Evolutionary conservation across 2,329 filamentous ascomycete genomes (phyloP).

Genomic region (Claviceps arundinis): DNA sequence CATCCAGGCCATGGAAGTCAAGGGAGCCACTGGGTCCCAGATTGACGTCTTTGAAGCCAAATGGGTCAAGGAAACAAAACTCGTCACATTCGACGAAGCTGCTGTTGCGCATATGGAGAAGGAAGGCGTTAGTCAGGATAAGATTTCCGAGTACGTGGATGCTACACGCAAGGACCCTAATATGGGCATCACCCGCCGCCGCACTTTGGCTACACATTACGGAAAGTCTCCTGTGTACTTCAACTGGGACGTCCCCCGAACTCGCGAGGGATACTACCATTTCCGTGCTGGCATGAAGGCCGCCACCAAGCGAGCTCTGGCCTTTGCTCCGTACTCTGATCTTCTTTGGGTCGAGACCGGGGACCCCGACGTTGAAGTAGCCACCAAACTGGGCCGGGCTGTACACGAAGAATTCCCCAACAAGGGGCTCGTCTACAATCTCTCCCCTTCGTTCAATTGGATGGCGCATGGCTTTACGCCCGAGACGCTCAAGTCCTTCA

Average conservation of each 20-base stretch:
- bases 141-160: conserved; percentile 54
- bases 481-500: conserved; percentile 72
- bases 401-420: conserved; percentile 58
- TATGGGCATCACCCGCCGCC: conserved; percentile 65
- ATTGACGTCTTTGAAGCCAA: conserved; percentile 75
- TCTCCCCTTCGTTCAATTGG: conserved; percentile 97
- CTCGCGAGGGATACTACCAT: conserved; percentile 88
- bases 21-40: conserved; percentile 63
- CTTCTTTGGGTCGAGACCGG: conserved; percentile 96
- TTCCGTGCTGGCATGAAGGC: conserved; percentile 72
- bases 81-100: conserved; percentile 88
- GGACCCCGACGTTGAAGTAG: conserved; percentile 70
- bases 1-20: conserved; percentile 76
- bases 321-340: conserved; percentile 85
- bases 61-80: conserved; percentile 76
- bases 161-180: conserved; percentile 51
- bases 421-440: conserved; percentile 92
- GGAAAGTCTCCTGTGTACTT: conserved; percentile 61
- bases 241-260: conserved; percentile 84
- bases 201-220: conserved; percentile 55
- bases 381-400: conserved; percentile 58
- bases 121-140: conserved; percentile 49
- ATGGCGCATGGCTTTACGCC: conserved; percentile 86
- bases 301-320: conserved; percentile 84
- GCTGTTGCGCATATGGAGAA: conserved; percentile 60